Conservation (phyloP, 176 grass and related monocot genomes). For the Echinochloa phyllopogon region DNA sequence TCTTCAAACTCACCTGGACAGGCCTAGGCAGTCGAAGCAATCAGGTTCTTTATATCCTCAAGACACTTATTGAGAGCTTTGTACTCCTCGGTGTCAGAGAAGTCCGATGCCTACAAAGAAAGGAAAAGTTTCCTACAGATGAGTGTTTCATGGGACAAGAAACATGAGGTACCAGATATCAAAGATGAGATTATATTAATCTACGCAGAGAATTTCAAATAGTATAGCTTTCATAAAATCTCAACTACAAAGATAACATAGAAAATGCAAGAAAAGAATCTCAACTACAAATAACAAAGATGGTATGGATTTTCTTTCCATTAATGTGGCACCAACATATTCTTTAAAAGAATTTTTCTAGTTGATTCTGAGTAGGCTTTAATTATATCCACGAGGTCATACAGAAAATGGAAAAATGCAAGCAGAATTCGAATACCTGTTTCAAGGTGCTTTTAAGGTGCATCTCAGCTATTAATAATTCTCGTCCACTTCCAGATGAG, state of each 20-base stretch:
- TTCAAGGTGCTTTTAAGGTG: conserved; percentile 89
- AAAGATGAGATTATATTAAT: background rate
- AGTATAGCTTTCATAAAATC: conserved; percentile 7
- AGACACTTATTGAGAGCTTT: conserved; percentile 67
- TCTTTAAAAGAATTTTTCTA: background rate
- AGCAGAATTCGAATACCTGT: conserved; percentile 51
- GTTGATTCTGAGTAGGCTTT: background rate
- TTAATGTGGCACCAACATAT: conserved; percentile 8
- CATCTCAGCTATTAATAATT: conserved; percentile 83
- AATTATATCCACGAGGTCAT: background rate
- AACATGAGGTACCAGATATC: background rate
- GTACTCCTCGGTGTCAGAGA: conserved; percentile 62
- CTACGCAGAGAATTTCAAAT: background rate
- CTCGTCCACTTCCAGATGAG: conserved; percentile 57
- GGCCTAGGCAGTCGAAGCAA: conserved; percentile 49
- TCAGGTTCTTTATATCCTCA: conserved; percentile 56
- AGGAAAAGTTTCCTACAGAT: conserved; percentile 12
- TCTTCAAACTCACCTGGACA: background rate
- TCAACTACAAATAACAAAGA: background rate
- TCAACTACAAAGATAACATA: background rate
- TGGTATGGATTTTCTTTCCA: background rate
- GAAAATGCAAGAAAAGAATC: background rate
- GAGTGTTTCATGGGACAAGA: conserved; percentile 10
- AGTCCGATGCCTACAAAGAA: conserved; percentile 64
- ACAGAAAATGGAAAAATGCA: conserved; percentile 17